Evolutionary conservation across 2,329 filamentous ascomycete species (phyloP).

Genomic region (Exserohilum turcica): DNA sequence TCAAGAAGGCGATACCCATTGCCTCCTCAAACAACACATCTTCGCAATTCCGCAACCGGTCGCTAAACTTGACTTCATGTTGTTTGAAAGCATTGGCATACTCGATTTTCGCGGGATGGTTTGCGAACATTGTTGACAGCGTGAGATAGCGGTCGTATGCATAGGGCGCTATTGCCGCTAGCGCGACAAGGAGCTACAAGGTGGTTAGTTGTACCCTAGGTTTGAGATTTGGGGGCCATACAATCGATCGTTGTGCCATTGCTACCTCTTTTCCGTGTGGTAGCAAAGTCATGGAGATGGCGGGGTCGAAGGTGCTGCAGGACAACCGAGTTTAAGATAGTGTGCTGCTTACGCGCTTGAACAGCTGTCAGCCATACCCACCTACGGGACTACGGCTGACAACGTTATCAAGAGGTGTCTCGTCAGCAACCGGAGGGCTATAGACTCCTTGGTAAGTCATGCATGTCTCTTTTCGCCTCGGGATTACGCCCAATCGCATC

Average conservation of each 20-base stretch:
- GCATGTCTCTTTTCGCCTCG: not conserved
- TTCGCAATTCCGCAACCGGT: conserved; percentile 51
- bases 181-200: conserved; percentile 16
- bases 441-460: not conserved
- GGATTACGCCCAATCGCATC: not conserved
- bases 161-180: conserved; percentile 27
- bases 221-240: not conserved
- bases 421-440: not conserved
- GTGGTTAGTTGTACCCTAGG: not conserved
- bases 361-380: not conserved
- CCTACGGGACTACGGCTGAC: not conserved
- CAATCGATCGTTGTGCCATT: conserved; percentile 7
- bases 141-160: conserved; percentile 36
- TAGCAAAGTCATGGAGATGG: not conserved
- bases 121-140: conserved; percentile 24
- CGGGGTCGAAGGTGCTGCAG: not conserved
- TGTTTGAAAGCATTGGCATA: conserved; percentile 29
- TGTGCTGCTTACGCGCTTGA: not conserved
- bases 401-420: not conserved
- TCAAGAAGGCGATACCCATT: conserved; percentile 48
- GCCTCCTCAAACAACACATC: conserved; percentile 49
- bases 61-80: conserved; percentile 42
- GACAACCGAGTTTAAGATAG: not conserved
- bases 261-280: not conserved
- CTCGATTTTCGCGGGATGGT: conserved; percentile 28